A percentile compares a stretch with the other conserved stretches of the same genome.
Conservation (phyloP, 768 basidiomycete species). For the Termitomyces heimii region DNA sequence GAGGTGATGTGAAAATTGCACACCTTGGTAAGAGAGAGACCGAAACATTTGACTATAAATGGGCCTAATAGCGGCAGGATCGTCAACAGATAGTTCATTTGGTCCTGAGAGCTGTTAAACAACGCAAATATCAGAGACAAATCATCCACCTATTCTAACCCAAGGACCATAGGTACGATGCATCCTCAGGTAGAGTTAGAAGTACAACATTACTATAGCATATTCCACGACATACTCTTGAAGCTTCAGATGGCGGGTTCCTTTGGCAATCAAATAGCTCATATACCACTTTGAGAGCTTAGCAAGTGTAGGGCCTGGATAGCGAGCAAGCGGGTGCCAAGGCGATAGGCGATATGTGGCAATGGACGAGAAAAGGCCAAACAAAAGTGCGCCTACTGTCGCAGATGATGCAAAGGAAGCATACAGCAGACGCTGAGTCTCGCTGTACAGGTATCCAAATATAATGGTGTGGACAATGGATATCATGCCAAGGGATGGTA, state of each 20-base stretch:
- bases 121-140: not conserved
- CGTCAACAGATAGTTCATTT: constrained; percentile 28
- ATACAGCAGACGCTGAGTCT: not conserved
- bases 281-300: constrained; percentile 7
- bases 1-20: not conserved
- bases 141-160: constrained; percentile 23
- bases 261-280: not conserved
- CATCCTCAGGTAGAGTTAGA: constrained; percentile 1
- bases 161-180: constrained; percentile 24
- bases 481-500: not conserved
- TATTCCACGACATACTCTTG: not conserved
- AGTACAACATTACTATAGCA: too few relatives aligned
- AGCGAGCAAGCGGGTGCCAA: constrained; percentile 7
- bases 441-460: not conserved
- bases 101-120: constrained; percentile 20
- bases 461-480: not conserved
- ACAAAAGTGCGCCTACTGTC: not conserved
- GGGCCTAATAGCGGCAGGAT: constrained; percentile 16
- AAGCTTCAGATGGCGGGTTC: not conserved
- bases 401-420: not conserved
- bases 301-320: constrained; percentile 6
- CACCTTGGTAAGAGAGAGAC: constrained; percentile 19
- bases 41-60: constrained; percentile 21
- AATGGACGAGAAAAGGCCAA: constrained; percentile 1
- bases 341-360: constrained; percentile 8